Conservation (phyloP, 2,329 filamentous ascomycete genomes). For the Penicillium hesseltinei region DNA sequence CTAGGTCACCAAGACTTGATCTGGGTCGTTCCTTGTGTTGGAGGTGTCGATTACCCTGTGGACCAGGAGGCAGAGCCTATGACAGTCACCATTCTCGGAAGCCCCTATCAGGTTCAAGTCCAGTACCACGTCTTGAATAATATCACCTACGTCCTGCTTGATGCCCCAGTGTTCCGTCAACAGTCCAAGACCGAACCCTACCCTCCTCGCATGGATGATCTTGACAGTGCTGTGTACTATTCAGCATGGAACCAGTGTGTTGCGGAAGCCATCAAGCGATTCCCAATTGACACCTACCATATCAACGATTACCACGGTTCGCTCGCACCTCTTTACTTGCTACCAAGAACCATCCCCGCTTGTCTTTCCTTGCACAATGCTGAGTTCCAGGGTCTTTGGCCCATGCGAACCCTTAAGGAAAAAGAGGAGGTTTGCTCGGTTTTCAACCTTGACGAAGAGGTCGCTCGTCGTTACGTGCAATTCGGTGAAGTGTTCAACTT, state of each 20-base stretch:
- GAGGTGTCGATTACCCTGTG: constrained; percentile 62
- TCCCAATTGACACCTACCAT: constrained; percentile 63
- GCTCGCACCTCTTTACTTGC: constrained; percentile 62
- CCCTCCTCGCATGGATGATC: constrained; percentile 66
- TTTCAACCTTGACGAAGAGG: constrained; percentile 60
- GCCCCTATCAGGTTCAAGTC: constrained; percentile 60
- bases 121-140: constrained; percentile 64
- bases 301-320: constrained; percentile 67
- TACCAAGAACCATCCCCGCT: constrained; percentile 60
- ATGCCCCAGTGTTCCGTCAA: constrained; percentile 65
- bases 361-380: constrained; percentile 68
- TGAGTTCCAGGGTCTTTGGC: constrained; percentile 68
- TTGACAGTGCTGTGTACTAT: constrained; percentile 66
- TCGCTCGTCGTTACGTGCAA: constrained; percentile 62
- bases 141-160: constrained; percentile 67
- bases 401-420: constrained; percentile 62
- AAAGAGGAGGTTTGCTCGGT: constrained; percentile 62
- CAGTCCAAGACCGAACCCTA: constrained; percentile 65
- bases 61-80: constrained; percentile 61
- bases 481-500: constrained; percentile 69
- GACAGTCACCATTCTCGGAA: constrained; percentile 60
- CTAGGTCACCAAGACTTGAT: constrained; percentile 64
- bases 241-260: constrained; percentile 71
- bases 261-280: constrained; percentile 61
- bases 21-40: constrained; percentile 63